Evolutionary conservation across 805 yeast species (phyloP).

Genomic region (Starmerella etchellsii): DNA sequence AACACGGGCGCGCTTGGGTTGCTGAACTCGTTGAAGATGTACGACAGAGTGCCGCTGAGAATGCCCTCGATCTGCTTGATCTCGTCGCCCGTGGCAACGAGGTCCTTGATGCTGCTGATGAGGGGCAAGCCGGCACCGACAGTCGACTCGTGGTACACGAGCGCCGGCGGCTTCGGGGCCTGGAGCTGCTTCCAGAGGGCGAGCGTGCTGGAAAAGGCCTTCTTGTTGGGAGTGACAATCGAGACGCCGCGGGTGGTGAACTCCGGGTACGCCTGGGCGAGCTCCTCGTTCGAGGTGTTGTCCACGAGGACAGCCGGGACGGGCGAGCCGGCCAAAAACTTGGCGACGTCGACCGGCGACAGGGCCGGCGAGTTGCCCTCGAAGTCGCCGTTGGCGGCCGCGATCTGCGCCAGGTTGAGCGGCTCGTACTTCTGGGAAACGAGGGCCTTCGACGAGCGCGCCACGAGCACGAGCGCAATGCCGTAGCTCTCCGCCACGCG

Average conservation of each 20-base stretch:
- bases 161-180: constrained; percentile 45
- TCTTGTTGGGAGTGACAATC: constrained; percentile 95
- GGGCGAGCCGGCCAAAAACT: constrained; percentile 52
- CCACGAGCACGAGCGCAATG: constrained; percentile 68
- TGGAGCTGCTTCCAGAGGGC: constrained; percentile 65
- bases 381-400: constrained; percentile 42
- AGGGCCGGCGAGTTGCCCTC: constrained; percentile 38
- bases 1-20: constrained; percentile 53
- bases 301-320: constrained; percentile 76
- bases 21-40: constrained; percentile 87
- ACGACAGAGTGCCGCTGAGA: constrained; percentile 89
- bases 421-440: constrained; percentile 59
- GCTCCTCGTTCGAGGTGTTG: constrained; percentile 74
- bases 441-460: constrained; percentile 60
- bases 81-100: constrained; percentile 86
- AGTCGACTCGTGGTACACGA: constrained; percentile 95
- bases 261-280: constrained; percentile 66
- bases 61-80: constrained; percentile 88
- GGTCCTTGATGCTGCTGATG: constrained; percentile 74
- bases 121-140: constrained; percentile 98
- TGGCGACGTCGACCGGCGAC: constrained; percentile 44
- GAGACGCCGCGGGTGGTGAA: constrained; percentile 71
- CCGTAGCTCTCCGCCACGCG: constrained; percentile 35
- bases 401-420: constrained; percentile 50
- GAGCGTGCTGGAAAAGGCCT: constrained; percentile 78